phyloP scores from a whole-genome alignment of 2,329 filamentous ascomycete genomes.

The Penicillium sp. region DNA sequence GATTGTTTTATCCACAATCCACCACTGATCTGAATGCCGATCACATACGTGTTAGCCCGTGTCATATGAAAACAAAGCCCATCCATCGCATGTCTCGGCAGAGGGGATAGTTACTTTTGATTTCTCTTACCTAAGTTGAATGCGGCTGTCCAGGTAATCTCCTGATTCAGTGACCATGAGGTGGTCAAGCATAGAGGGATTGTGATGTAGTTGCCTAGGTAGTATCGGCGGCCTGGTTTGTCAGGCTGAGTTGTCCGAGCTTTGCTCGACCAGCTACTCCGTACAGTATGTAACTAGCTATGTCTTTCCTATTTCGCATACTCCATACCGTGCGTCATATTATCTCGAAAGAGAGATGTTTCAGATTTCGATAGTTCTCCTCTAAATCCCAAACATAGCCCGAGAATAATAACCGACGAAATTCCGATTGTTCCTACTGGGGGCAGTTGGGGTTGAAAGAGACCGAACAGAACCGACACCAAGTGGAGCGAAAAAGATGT shows the following conservation, averaged over 20 bases:
- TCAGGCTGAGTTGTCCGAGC: not conserved
- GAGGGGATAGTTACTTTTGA: not conserved
- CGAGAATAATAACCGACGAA: not conserved
- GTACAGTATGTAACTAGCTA: not conserved
- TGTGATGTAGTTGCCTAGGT: not conserved
- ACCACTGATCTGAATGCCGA: not conserved
- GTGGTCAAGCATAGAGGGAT: not conserved
- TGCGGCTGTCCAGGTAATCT: not conserved
- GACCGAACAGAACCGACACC: not conserved
- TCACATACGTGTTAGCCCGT: not conserved
- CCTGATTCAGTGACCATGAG: not conserved
- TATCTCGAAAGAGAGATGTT: not conserved
- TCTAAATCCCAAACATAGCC: not conserved
- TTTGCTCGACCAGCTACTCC: not conserved
- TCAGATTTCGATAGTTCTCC: not conserved
- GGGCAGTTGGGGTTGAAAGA: not conserved
- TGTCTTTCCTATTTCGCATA: not conserved
- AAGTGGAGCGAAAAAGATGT: not conserved
- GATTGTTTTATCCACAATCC: not conserved
- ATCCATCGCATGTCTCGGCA: not conserved
- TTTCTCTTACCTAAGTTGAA: not conserved
- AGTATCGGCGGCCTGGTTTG: not conserved
- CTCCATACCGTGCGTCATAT: not conserved
- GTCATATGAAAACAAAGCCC: not conserved
- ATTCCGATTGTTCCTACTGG: not conserved